phyloP scores from a whole-genome alignment of 306 rosid genomes.

The Rosa persica region DNA sequence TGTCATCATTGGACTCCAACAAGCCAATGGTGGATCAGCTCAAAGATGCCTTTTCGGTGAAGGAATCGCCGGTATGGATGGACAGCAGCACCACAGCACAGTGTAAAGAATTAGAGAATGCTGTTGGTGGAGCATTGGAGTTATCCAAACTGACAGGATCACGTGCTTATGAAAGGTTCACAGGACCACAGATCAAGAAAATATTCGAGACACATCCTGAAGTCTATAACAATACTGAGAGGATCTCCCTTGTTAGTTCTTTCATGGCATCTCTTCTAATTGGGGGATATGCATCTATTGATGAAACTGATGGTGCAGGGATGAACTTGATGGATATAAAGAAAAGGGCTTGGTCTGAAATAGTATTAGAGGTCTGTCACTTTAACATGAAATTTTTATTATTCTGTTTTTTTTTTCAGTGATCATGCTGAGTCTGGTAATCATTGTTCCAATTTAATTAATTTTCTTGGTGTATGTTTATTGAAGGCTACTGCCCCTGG shows the following conservation, averaged over 20 bases:
- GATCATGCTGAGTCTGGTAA: conserved; percentile 1
- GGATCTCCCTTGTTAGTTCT: conserved; percentile 96
- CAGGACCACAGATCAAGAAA: conserved; percentile 91
- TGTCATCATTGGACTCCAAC: conserved; percentile 65
- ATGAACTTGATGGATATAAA: conserved; percentile 94
- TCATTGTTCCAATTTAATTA: conserved; percentile 17
- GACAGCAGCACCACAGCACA: conserved; percentile 85
- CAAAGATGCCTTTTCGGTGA: conserved; percentile 53
- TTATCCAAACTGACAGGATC: conserved; percentile 82
- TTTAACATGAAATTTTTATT: background rate
- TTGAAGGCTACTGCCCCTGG: conserved; percentile 81
- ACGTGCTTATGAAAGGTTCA: conserved; percentile 73
- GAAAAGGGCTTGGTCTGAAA: conserved; percentile 67
- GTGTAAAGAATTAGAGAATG: conserved; percentile 75
- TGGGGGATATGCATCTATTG: conserved; percentile 79
- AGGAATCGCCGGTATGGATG: conserved; percentile 93
- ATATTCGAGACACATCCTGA: conserved; percentile 60
- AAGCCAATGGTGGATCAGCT: conserved; percentile 65
- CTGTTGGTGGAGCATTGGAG: conserved; percentile 88
- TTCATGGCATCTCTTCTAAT: conserved; percentile 81
- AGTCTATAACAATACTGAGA: conserved; percentile 66
- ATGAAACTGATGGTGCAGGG: conserved; percentile 88
- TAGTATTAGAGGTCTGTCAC: conserved; percentile 63
- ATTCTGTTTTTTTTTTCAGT: background rate
- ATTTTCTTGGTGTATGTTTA: conserved; percentile 7